Percentiles rank a stretch among this genome's conserved stretches.
Conservation (phyloP, 2,329 filamentous ascomycete genomes). For the Setomelanomma holmii region DNA sequence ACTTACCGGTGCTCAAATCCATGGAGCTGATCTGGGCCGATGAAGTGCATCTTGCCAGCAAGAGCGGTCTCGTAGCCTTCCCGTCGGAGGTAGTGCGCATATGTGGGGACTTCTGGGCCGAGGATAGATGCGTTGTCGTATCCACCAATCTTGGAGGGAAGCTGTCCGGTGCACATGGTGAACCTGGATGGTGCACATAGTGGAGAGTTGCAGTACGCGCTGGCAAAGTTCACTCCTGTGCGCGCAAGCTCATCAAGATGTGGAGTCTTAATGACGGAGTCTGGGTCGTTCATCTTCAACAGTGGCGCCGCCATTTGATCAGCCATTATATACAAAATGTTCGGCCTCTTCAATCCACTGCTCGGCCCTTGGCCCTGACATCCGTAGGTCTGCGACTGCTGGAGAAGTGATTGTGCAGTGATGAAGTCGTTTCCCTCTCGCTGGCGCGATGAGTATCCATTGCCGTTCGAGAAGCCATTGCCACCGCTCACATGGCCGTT, state of each 20-base stretch:
- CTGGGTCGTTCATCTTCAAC: conserved; percentile 88
- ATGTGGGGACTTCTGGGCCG: conserved; percentile 83
- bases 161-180: conserved; percentile 90
- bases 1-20: conserved; percentile 77
- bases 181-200: conserved; percentile 92
- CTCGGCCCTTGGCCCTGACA: conserved; percentile 17
- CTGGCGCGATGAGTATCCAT: conserved; percentile 17
- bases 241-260: conserved; percentile 84
- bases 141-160: conserved; percentile 89
- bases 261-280: conserved; percentile 90
- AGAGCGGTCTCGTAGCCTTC: conserved; percentile 89
- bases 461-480: conserved; percentile 17
- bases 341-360: conserved; percentile 60
- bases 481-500: conserved; percentile 21
- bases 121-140: conserved; percentile 92
- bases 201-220: conserved; percentile 91
- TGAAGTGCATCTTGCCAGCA: conserved; percentile 97
- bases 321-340: conserved; percentile 94
- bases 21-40: conserved; percentile 87
- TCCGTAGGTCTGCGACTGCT: conserved; percentile 34
- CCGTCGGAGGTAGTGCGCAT: conserved; percentile 86
- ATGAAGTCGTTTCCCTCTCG: conserved; percentile 29
- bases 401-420: conserved; percentile 35
- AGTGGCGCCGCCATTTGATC: conserved; percentile 92
- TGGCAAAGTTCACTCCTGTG: conserved; percentile 87